Percentiles rank a stretch among this genome's conserved stretches.
Conservation (phyloP, 2,329 filamentous ascomycete species). For the Metarhizium robertsii region DNA sequence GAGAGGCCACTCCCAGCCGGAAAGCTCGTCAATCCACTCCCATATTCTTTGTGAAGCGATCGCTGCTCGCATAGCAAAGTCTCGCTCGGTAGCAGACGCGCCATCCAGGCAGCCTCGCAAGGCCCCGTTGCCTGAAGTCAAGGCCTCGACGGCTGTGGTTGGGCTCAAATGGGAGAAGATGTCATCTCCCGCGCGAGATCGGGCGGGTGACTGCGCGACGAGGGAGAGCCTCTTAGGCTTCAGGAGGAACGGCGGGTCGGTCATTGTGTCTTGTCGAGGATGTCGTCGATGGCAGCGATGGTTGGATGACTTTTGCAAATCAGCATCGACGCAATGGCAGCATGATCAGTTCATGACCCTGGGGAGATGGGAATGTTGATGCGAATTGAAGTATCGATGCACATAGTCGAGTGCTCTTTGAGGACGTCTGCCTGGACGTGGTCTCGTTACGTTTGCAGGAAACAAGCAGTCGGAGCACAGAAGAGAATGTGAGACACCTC, state of each 20-base stretch:
- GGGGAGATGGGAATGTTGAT: slow-evolving; percentile 20
- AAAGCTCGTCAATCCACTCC: slow-evolving; percentile 67
- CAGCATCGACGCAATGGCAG: neutral
- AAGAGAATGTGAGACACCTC: neutral
- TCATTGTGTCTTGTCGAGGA: slow-evolving; percentile 17
- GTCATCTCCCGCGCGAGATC: slow-evolving; percentile 41
- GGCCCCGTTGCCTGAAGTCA: slow-evolving; percentile 42
- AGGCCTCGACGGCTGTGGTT: slow-evolving; percentile 48
- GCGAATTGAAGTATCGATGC: slow-evolving; percentile 7
- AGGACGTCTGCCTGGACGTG: neutral
- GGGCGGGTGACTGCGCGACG: slow-evolving; percentile 31
- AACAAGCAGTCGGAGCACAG: neutral
- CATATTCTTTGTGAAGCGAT: slow-evolving; percentile 61
- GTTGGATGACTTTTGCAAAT: neutral
- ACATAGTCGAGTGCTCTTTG: slow-evolving; percentile 8
- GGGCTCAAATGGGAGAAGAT: slow-evolving; percentile 54
- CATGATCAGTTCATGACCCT: slow-evolving; percentile 23
- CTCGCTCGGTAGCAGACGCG: slow-evolving; percentile 56
- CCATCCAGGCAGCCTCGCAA: slow-evolving; percentile 51
- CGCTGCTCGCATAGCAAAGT: slow-evolving; percentile 62
- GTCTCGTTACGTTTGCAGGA: neutral
- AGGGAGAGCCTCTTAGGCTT: slow-evolving; percentile 24
- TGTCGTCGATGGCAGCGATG: neutral
- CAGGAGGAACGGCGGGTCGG: slow-evolving; percentile 22
- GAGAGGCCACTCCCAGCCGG: slow-evolving; percentile 47